Evolutionary conservation across 2,329 filamentous ascomycete genomes (phyloP).

Genomic region (Fusarium humuli): DNA sequence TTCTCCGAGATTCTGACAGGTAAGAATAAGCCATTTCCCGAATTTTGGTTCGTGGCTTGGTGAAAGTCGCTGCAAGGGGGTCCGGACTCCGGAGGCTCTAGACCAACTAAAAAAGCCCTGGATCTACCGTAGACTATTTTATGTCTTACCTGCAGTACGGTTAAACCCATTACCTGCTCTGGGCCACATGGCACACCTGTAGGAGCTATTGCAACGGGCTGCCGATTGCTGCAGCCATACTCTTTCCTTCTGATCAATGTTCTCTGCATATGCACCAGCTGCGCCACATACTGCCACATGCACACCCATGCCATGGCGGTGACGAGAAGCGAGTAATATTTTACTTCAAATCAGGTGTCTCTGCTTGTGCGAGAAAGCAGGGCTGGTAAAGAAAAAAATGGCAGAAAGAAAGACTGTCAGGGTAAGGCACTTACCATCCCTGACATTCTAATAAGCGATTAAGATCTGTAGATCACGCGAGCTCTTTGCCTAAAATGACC

Average conservation of each 20-base stretch:
- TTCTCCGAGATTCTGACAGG: slow-evolving; percentile 7
- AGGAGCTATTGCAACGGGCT: background rate
- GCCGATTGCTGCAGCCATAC: background rate
- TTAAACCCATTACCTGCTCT: background rate
- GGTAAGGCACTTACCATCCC: background rate
- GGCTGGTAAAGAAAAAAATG: background rate
- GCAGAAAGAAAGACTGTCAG: background rate
- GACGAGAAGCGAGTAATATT: background rate
- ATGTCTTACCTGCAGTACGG: background rate
- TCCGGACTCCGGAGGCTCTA: background rate
- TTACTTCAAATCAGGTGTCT: background rate
- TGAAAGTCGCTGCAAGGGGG: slow-evolving; percentile 26
- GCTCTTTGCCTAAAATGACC: slow-evolving; percentile 8
- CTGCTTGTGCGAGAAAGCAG: background rate
- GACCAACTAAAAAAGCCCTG: slow-evolving; percentile 7
- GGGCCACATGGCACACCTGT: slow-evolving; percentile 1
- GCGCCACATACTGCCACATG: background rate
- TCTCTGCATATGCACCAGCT: background rate
- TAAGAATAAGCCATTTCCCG: slow-evolving; percentile 23
- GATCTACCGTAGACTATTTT: slow-evolving; percentile 12
- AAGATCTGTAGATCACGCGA: slow-evolving; percentile 22
- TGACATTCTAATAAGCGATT: slow-evolving; percentile 2
- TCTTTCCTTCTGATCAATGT: background rate
- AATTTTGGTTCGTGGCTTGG: slow-evolving; percentile 34
- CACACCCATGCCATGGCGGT: background rate